Conservation (phyloP, 345 rosid genomes). For the Eucalyptus paniculata region DNA sequence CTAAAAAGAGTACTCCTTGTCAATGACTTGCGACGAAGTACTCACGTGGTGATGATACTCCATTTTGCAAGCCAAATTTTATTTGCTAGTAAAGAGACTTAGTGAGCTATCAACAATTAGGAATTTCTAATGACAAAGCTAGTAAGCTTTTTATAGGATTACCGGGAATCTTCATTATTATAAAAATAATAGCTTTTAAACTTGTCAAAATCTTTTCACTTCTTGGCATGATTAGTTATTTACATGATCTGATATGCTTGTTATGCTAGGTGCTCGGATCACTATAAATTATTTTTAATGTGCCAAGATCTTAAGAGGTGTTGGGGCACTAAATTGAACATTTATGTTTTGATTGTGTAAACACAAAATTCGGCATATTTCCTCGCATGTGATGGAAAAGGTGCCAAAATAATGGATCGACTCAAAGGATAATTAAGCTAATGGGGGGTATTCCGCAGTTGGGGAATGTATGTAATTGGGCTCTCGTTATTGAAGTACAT, state of each 20-base stretch:
- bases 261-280: neutral
- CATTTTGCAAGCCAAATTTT: no score
- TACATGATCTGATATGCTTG: no score
- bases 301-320: neutral
- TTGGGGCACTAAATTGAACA: neutral
- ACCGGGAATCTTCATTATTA: no score
- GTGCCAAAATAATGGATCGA: neutral
- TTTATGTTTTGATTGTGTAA: neutral
- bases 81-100: no score
- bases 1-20: neutral
- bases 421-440: neutral
- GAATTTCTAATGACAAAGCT: no score
- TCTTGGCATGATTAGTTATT: no score
- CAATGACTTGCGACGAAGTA: accelerated
- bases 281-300: neutral
- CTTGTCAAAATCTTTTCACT: neutral
- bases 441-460: accelerated
- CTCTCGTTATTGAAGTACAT: no score
- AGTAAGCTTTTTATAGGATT: no score
- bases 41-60: neutral
- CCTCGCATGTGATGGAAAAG: neutral
- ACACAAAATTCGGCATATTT: neutral
- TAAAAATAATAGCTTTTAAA: no score
- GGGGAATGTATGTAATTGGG: accelerated
- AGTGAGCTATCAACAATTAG: no score